A percentile compares a stretch with the other conserved stretches of the same genome.
Evolutionary conservation across 2,329 filamentous ascomycete genomes (phyloP).

Genomic region (Calonectria ilicicola): DNA sequence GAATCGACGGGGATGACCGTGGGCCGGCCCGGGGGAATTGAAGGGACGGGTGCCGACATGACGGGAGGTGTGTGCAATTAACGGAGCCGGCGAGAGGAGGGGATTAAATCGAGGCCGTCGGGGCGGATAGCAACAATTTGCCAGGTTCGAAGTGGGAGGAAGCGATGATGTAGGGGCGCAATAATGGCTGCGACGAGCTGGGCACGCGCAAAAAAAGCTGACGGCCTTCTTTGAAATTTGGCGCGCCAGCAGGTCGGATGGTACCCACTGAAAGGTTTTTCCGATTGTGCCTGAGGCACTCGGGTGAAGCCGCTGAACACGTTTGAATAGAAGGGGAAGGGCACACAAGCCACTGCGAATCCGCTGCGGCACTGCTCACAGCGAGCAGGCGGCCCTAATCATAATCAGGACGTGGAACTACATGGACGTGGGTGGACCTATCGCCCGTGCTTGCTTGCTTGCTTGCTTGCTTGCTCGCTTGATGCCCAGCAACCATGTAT

Average conservation of each 20-base stretch:
- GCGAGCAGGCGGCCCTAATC: neutral
- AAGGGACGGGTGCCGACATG: constrained; percentile 61
- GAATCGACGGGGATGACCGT: constrained; percentile 63
- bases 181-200: constrained; percentile 48
- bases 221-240: constrained; percentile 46
- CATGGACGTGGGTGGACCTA: constrained; percentile 2
- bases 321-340: neutral
- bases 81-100: constrained; percentile 35
- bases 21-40: constrained; percentile 59
- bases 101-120: constrained; percentile 42
- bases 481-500: neutral
- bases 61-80: constrained; percentile 40
- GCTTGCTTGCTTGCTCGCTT: no score
- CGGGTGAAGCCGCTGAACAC: constrained; percentile 17
- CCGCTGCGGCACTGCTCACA: neutral
- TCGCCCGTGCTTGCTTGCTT: neutral
- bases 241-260: constrained; percentile 38
- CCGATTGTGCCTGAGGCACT: constrained; percentile 42
- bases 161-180: constrained; percentile 50
- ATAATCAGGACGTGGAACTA: constrained; percentile 17
- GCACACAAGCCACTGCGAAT: constrained; percentile 4
- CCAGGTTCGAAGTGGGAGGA: constrained; percentile 32
- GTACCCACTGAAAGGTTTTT: constrained; percentile 45
- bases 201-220: constrained; percentile 50
- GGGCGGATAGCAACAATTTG: constrained; percentile 37